These are phyloP conservation scores for Geosiphon pyriformis DNA, from an alignment of 192 early-diverging fungal genomes.

Conservation along the genomic window DNA sequence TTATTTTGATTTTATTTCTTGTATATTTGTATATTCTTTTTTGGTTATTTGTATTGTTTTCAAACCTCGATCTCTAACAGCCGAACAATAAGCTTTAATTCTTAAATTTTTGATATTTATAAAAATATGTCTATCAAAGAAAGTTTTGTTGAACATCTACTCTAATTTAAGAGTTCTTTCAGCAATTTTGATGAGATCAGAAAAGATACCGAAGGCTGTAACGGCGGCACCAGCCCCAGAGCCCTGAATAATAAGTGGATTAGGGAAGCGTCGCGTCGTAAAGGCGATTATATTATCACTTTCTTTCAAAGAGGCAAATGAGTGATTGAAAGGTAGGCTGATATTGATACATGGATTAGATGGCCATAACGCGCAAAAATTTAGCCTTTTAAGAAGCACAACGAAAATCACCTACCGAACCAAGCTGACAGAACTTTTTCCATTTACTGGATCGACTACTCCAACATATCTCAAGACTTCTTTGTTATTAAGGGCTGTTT, in stretches of 20 bases:
- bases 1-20: no score
- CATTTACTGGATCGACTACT: constrained; percentile 66
- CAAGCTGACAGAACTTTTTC: constrained; percentile 73
- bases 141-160: no score
- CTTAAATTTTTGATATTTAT: no score
- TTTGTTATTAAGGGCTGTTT: constrained; percentile 60
- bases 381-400: no score
- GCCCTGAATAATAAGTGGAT: constrained; percentile 91
- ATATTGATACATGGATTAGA: not conserved
- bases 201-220: constrained; percentile 96
- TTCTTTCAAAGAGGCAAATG: constrained; percentile 93
- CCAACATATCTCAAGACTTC: constrained; percentile 94
- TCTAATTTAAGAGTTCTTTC: no score
- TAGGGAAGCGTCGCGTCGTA: constrained; percentile 91
- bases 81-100: no score
- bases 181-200: constrained; percentile 84
- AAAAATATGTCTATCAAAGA: no score
- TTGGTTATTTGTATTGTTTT: no score
- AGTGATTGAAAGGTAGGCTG: constrained; percentile 80
- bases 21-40: no score
- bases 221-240: constrained; percentile 95
- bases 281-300: constrained; percentile 99
- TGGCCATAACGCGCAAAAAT: not conserved
- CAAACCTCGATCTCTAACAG: no score
- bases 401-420: constrained; percentile 57